phyloP scores from a whole-genome alignment of 805 yeast genomes.

The Yamadazyma tumulicola region DNA sequence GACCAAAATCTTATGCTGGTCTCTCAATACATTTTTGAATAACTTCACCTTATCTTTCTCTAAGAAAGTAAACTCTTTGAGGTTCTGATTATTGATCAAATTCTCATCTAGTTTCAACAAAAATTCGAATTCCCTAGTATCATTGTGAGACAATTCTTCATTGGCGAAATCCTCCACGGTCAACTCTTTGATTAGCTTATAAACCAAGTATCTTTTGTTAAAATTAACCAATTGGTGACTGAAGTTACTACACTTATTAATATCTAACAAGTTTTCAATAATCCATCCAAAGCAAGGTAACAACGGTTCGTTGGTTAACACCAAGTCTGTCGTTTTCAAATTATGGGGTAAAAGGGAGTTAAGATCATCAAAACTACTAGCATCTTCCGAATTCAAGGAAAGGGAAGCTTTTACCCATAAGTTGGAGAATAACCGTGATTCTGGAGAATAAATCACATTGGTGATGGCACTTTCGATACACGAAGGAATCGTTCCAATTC shows the following conservation, averaged over 20 bases:
- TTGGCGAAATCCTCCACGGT: conserved; percentile 28
- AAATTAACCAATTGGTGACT: conserved; percentile 68
- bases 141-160: conserved; percentile 24
- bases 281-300: conserved; percentile 94
- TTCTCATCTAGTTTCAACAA: conserved; percentile 45
- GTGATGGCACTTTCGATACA: conserved; percentile 77
- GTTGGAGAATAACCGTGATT: conserved; percentile 63
- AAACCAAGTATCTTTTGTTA: conserved; percentile 57
- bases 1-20: conserved; percentile 29
- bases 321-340: conserved; percentile 24
- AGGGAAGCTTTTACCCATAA: conserved; percentile 65
- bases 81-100: conserved; percentile 26
- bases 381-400: conserved; percentile 15
- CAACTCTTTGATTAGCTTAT: conserved; percentile 36
- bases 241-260: conserved; percentile 66
- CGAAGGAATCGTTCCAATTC: conserved; percentile 56
- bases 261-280: conserved; percentile 69
- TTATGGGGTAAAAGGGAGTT: conserved; percentile 28
- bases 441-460: conserved; percentile 76
- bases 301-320: conserved; percentile 41
- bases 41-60: conserved; percentile 25
- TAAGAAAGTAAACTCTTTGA: conserved; percentile 31
- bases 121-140: conserved; percentile 48
- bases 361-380: conserved; percentile 23
- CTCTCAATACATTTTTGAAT: conserved; percentile 27